Conservation (phyloP, 2,329 filamentous ascomycete genomes). For the Xylaria sp. region DNA sequence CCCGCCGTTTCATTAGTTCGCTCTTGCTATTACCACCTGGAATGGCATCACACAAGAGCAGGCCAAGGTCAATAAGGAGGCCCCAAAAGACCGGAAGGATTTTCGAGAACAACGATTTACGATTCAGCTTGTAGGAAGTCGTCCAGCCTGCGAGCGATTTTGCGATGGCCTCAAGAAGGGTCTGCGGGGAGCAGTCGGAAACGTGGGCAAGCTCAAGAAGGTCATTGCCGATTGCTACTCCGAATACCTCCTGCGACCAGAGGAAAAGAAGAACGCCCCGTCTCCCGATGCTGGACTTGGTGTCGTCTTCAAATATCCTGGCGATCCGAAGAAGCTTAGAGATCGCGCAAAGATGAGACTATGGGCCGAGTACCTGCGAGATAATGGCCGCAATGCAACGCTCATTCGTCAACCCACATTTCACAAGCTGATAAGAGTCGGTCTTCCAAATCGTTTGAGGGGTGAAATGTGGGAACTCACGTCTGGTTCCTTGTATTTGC, state of each 20-base stretch:
- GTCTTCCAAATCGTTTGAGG: conserved; percentile 83
- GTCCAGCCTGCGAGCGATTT: conserved; percentile 87
- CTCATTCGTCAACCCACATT: conserved; percentile 94
- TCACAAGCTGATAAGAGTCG: conserved; percentile 93
- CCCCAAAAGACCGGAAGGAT: conserved; percentile 38
- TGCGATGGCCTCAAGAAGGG: conserved; percentile 94
- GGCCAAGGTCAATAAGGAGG: conserved; percentile 38
- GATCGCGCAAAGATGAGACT: conserved; percentile 96
- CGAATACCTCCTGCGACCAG: conserved; percentile 67
- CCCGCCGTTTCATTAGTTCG: conserved; percentile 57
- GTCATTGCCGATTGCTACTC: conserved; percentile 86
- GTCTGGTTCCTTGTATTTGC: conserved; percentile 83
- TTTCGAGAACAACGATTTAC: conserved; percentile 75
- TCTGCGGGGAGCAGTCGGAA: conserved; percentile 77
- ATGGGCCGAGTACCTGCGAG: conserved; percentile 93
- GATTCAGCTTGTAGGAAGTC: conserved; percentile 81
- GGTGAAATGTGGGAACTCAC: conserved; percentile 96
- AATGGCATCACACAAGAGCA: conserved; percentile 62
- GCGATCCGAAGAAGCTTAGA: conserved; percentile 86
- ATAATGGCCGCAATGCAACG: conserved; percentile 90
- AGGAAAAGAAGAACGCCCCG: conserved; percentile 55
- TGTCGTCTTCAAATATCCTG: conserved; percentile 88
- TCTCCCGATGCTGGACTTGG: conserved; percentile 91
- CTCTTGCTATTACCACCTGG: conserved; percentile 91
- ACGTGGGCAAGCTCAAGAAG: conserved; percentile 75